Evolutionary conservation across 2,329 filamentous ascomycete species (phyloP).

Genomic region (Dothiorella sarmentorum): DNA sequence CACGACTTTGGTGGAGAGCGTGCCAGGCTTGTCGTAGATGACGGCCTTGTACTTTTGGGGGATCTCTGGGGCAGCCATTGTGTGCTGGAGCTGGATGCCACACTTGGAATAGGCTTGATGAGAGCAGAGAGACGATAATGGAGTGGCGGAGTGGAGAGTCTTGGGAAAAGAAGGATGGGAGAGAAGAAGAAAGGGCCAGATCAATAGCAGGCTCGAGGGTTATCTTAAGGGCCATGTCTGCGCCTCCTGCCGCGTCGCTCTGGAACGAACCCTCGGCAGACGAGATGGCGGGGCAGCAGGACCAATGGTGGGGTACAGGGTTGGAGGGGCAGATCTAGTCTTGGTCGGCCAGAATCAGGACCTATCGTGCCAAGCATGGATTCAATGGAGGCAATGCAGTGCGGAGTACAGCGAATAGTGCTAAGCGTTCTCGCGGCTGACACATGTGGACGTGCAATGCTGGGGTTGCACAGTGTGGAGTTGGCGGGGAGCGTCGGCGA

Average conservation of each 20-base stretch:
- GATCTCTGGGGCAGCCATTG: slow-evolving; percentile 31
- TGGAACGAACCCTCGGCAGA: background rate
- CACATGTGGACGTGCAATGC: too few relatives aligned
- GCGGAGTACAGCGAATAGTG: background rate
- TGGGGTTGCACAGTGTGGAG: background rate
- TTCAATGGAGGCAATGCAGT: background rate
- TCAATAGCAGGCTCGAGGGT: background rate
- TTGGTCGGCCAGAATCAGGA: background rate
- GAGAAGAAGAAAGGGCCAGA: background rate
- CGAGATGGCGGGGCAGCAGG: background rate
- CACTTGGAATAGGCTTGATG: background rate
- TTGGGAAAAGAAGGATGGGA: background rate
- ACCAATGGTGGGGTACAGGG: background rate
- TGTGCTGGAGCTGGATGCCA: background rate
- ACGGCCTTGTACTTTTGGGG: slow-evolving; percentile 61
- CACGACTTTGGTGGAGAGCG: slow-evolving; percentile 61
- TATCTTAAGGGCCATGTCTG: background rate
- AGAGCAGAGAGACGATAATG: background rate
- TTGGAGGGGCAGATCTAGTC: background rate
- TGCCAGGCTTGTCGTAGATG: slow-evolving; percentile 64
- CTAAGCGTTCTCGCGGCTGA: background rate
- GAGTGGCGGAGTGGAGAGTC: background rate
- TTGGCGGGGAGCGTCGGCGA: background rate
- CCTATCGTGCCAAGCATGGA: background rate
- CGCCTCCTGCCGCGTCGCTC: background rate